phyloP scores from a whole-genome alignment of 2,329 filamentous ascomycete genomes.

The Saccharata proteae region DNA sequence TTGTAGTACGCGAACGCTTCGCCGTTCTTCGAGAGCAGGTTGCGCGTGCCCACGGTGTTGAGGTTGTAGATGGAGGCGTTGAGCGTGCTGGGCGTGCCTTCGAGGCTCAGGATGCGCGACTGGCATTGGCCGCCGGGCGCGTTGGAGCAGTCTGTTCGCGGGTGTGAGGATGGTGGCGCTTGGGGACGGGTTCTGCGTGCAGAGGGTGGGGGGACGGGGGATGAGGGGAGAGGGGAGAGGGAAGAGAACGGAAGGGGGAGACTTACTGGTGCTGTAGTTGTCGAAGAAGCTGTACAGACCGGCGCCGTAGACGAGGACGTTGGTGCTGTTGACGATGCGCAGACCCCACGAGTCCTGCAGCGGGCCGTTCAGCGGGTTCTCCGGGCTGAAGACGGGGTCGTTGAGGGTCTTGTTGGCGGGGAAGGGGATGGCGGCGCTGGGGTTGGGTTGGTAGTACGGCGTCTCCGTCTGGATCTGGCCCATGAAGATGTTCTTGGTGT shows the following conservation, averaged over 20 bases:
- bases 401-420: constrained; percentile 42
- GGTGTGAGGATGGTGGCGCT: background rate
- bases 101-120: constrained; percentile 35
- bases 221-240: too few relatives aligned
- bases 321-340: constrained; percentile 43
- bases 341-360: constrained; percentile 50
- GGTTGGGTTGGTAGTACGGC: constrained; percentile 73
- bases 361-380: background rate
- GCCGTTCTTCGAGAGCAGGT: constrained; percentile 35
- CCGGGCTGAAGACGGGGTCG: constrained; percentile 57
- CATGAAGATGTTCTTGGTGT: constrained; percentile 70
- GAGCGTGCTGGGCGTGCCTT: constrained; percentile 26
- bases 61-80: constrained; percentile 34
- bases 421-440: constrained; percentile 57
- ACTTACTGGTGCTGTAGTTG: constrained; percentile 39
- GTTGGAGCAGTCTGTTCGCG: constrained; percentile 19
- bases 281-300: constrained; percentile 59
- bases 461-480: constrained; percentile 81
- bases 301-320: constrained; percentile 49
- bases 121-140: constrained; percentile 31
- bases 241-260: background rate
- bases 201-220: too few relatives aligned
- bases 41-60: constrained; percentile 34
- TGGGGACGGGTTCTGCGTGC: too few relatives aligned
- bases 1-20: constrained; percentile 29